Evolutionary conservation across 1,284 basidiomycete species (phyloP).

Genomic region (Malassezia sp.): DNA sequence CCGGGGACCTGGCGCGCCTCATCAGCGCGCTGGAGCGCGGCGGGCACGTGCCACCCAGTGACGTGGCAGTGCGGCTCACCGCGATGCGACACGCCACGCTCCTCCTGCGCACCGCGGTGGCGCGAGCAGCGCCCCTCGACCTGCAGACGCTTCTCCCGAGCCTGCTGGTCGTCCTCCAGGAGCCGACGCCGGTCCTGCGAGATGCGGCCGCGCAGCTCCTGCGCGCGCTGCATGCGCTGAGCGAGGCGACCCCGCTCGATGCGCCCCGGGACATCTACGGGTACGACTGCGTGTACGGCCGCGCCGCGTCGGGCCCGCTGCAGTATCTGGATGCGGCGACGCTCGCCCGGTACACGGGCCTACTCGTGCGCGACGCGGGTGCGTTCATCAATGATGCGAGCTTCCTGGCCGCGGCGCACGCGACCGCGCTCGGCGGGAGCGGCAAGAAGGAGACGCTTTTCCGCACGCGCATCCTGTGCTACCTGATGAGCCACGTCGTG

Average conservation of each 20-base stretch:
- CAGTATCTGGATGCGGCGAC: slow-evolving; percentile 71
- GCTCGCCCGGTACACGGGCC: slow-evolving; percentile 57
- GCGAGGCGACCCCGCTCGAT: slow-evolving; percentile 37
- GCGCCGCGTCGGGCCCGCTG: slow-evolving; percentile 51
- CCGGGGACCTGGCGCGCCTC: slow-evolving; percentile 1
- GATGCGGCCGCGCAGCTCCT: slow-evolving; percentile 60
- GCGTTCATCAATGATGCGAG: slow-evolving; percentile 57
- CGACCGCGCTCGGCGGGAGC: slow-evolving; percentile 52
- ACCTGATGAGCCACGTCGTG: slow-evolving; percentile 67
- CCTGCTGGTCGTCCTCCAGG: slow-evolving; percentile 47
- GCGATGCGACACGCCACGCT: slow-evolving; percentile 38
- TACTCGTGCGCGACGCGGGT: slow-evolving; percentile 47
- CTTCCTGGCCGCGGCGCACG: slow-evolving; percentile 59
- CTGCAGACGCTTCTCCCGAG: slow-evolving; percentile 50
- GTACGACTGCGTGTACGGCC: slow-evolving; percentile 72
- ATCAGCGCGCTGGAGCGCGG: slow-evolving; percentile 17
- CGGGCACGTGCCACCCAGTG: slow-evolving; percentile 60
- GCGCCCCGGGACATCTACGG: slow-evolving; percentile 61
- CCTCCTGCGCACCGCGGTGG: slow-evolving; percentile 1
- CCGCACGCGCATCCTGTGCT: slow-evolving; percentile 65
- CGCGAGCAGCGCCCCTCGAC: slow-evolving; percentile 3
- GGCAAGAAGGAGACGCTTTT: slow-evolving; percentile 57
- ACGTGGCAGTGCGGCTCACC: slow-evolving; percentile 69
- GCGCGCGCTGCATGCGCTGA: slow-evolving; percentile 49
- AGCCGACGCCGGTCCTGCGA: slow-evolving; percentile 54